Evolutionary conservation across 148 eudicot genomes (phyloP), one percentile per base, ranked within the genome.

Genomic region (Camellia japonica): DNA sequence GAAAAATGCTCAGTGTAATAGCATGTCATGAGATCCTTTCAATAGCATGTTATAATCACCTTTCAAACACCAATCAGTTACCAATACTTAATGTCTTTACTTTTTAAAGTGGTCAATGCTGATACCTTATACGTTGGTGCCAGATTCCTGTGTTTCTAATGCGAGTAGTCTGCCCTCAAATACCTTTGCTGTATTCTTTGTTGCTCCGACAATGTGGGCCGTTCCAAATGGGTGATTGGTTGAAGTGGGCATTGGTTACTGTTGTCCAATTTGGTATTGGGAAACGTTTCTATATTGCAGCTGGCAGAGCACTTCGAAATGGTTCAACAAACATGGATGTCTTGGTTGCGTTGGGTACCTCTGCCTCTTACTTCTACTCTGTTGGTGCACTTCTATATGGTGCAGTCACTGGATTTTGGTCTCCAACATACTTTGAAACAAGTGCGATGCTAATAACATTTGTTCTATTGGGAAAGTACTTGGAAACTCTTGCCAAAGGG

Each of bases 301-400:
- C 99, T 85, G 87, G 89, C 71, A 91, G 97, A 85, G 99, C 99
- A 23, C 91, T 96, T 62, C 89, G 91, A 85, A 92, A 94, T 82
- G 90, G 98, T 72, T 90, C 99, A 56, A 93, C 99, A 66, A 96
- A 96, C 84, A 96, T 96, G 99, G 99, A 96, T 89, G 99, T 96
- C 78, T 87, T 96, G 81, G 97, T 96, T 85, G 98, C 93, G 52
- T 80, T 96, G 85, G 97, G 99, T 83, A 96, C 99, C 79, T 91
- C 99, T 54, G 98, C 98, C 63, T 91, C 99, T 49, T 96, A 96
- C 79, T 85, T 96, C 70, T 96, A 96, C 83, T 96, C 99, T 78
- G 98, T 96, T 67, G 78, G 86, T 83, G 98, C 97, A 61, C 93
- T 96, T 71, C 70, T 96, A 72, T 96, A 92, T 75, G 99, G 99